These are phyloP conservation scores for Posidonia australis DNA, from an alignment of 106 monocot species.

Conservation along the genomic window DNA sequence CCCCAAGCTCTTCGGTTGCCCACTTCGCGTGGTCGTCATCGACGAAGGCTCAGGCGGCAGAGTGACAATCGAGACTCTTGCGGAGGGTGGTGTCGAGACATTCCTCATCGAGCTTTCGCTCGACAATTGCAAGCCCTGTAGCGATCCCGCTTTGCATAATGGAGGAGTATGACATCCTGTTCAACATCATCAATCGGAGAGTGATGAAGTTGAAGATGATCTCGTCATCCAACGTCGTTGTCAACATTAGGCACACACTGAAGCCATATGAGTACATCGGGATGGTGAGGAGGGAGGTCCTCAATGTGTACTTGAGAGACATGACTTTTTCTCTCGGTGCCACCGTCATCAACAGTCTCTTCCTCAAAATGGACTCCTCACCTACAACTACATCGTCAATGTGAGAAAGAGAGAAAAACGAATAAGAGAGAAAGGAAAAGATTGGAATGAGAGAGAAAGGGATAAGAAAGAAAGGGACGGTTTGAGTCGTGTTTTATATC, in stretches of 20 bases:
- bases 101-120: conserved; percentile 50
- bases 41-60: conserved; percentile 81
- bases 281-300: conserved; percentile 87
- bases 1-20: conserved; percentile 40
- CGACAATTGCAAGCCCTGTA: conserved; percentile 78
- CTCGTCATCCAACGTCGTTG: conserved; percentile 77
- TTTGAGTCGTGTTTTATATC: too few relatives aligned
- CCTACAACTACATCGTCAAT: too few relatives aligned
- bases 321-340: conserved; percentile 53
- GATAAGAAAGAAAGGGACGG: too few relatives aligned
- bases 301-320: conserved; percentile 57
- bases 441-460: too few relatives aligned
- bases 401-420: too few relatives aligned
- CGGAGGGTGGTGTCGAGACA: conserved; percentile 84
- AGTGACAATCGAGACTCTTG: conserved; percentile 68
- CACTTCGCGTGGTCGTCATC: conserved; percentile 64
- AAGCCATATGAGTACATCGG: conserved; percentile 90
- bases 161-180: conserved; percentile 65
- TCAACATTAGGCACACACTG: conserved; percentile 77
- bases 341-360: conserved; percentile 45
- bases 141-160: conserved; percentile 94
- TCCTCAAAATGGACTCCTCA: conserved; percentile 18
- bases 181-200: conserved; percentile 71
- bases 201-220: conserved; percentile 99
- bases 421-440: too few relatives aligned